Evolutionary conservation across 345 rosid species (phyloP).

Genomic region (Hevea brasiliensis): DNA sequence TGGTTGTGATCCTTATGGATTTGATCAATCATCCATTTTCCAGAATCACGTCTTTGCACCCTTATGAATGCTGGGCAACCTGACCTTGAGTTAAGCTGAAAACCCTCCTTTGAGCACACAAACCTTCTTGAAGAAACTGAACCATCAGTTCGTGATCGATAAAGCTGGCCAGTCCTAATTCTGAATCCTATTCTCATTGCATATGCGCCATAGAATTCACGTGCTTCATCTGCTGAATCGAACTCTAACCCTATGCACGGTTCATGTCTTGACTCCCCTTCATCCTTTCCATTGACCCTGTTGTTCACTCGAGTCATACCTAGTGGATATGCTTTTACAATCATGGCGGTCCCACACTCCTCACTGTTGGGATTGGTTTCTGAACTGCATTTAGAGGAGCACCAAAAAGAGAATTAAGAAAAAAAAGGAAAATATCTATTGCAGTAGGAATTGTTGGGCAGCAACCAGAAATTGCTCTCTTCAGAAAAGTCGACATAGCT

Average conservation of each 20-base stretch:
- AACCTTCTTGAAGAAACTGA: slow-evolving; percentile 77
- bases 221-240: slow-evolving; percentile 76
- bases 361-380: slow-evolving; percentile 40
- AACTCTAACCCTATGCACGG: slow-evolving; percentile 75
- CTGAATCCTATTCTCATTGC: slow-evolving; percentile 64
- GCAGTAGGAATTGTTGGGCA: too few species aligned
- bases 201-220: slow-evolving; percentile 61
- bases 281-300: slow-evolving; percentile 38
- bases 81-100: slow-evolving; percentile 77
- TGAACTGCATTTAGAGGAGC: slow-evolving; percentile 43
- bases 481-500: neutral
- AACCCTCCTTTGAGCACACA: slow-evolving; percentile 88
- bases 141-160: slow-evolving; percentile 85
- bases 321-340: slow-evolving; percentile 55
- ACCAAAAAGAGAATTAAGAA: too few species aligned
- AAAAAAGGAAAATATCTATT: too few species aligned
- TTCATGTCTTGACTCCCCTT: slow-evolving; percentile 46
- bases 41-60: slow-evolving; percentile 69
- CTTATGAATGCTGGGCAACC: slow-evolving; percentile 93
- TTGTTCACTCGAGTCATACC: slow-evolving; percentile 37
- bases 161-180: slow-evolving; percentile 76
- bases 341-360: slow-evolving; percentile 46
- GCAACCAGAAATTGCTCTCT: neutral
- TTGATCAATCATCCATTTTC: slow-evolving; percentile 91
- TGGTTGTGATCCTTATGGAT: slow-evolving; percentile 86